A percentile compares a stretch with the other conserved stretches of the same genome.
Conservation (phyloP, 139 green algal species). For the Closterium sp. region DNA sequence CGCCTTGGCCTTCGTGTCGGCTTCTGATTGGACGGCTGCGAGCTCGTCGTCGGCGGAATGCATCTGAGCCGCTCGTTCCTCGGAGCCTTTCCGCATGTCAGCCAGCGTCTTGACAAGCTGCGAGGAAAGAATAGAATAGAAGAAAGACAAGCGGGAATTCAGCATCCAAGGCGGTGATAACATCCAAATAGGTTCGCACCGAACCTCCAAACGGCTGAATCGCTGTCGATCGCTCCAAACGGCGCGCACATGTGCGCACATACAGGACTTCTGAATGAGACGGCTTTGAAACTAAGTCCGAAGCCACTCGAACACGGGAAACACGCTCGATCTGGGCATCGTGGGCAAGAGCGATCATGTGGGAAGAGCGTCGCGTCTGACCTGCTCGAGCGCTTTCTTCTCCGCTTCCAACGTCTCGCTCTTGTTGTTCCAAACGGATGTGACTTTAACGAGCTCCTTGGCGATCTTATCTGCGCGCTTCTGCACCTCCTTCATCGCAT, state of each 20-base stretch:
- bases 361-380: not conserved
- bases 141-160: too few relatives aligned
- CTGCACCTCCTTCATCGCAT: constrained; percentile 54
- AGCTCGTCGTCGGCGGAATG: not conserved
- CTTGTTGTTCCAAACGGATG: constrained; percentile 50
- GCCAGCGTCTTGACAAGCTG: not conserved
- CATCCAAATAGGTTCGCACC: too few relatives aligned
- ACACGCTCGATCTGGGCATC: too few relatives aligned
- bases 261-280: not conserved
- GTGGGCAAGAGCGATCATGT: too few relatives aligned
- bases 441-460: constrained; percentile 61
- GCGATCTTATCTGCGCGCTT: constrained; percentile 60
- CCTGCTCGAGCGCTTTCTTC: not conserved
- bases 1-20: not conserved
- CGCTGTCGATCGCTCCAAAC: too few relatives aligned
- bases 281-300: too few relatives aligned
- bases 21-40: not conserved
- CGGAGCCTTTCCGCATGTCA: not conserved
- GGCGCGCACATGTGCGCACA: not conserved
- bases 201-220: not conserved
- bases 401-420: constrained; percentile 44
- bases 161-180: too few relatives aligned
- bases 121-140: not conserved
- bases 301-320: too few relatives aligned
- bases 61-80: not conserved